Percentiles rank a stretch among this genome's conserved stretches.
phyloP scores from a whole-genome alignment of 768 basidiomycete genomes.

The Pulveroboletus frians region DNA sequence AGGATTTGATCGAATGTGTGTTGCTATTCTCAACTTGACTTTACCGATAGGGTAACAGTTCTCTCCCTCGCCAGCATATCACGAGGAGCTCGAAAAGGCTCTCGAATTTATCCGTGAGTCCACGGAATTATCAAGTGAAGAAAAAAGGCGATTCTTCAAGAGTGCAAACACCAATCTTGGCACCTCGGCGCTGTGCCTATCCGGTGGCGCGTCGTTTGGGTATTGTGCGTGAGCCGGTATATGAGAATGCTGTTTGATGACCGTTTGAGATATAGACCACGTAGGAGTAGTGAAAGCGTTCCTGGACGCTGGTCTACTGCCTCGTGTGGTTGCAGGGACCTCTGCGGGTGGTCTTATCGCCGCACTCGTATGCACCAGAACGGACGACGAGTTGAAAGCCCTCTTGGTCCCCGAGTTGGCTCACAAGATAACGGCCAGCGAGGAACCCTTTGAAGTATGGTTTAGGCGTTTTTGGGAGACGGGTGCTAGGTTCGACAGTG shows the following conservation, averaged over 20 bases:
- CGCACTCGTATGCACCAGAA: conserved; percentile 77
- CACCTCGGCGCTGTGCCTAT: conserved; percentile 86
- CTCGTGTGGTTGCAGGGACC: conserved; percentile 91
- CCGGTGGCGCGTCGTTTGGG: conserved; percentile 93
- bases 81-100: conserved; percentile 70
- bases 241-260: not conserved
- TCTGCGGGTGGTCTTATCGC: conserved; percentile 85
- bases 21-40: not conserved
- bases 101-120: conserved; percentile 74
- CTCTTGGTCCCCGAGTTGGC: conserved; percentile 82
- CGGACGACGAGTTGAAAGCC: conserved; percentile 76
- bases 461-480: conserved; percentile 70
- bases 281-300: conserved; percentile 91
- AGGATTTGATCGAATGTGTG: conserved; percentile 81
- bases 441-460: conserved; percentile 72
- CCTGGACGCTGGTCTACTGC: conserved; percentile 78
- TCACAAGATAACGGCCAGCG: conserved; percentile 74
- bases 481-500: conserved; percentile 92
- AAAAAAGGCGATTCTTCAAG: conserved; percentile 91
- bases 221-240: conserved; percentile 58
- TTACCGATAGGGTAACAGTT: not conserved
- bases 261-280: conserved; percentile 50
- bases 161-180: conserved; percentile 86
- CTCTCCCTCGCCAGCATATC: conserved; percentile 54
- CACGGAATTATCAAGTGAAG: conserved; percentile 68